Evolutionary conservation across 2,329 filamentous ascomycete genomes (phyloP).

Genomic region (Colletotrichum paranaense): DNA sequence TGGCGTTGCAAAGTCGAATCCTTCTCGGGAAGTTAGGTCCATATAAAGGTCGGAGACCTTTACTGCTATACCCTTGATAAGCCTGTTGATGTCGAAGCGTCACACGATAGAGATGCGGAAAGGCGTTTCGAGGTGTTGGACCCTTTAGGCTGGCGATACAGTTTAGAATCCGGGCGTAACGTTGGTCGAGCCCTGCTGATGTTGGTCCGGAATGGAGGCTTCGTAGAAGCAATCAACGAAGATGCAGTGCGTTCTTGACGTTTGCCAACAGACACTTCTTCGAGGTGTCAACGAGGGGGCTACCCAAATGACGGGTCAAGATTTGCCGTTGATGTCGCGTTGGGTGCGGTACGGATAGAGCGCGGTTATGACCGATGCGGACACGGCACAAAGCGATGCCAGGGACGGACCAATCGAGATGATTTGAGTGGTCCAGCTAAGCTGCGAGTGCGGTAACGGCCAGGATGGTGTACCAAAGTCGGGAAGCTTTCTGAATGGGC

Average conservation of each 20-base stretch:
- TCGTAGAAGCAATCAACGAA: background rate
- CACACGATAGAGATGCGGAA: background rate
- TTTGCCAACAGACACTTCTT: background rate
- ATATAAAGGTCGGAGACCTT: background rate
- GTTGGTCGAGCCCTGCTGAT: background rate
- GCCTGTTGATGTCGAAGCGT: background rate
- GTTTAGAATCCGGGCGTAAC: background rate
- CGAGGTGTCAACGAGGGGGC: constrained; percentile 9
- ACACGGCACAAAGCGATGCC: constrained; percentile 27
- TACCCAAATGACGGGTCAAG: constrained; percentile 1
- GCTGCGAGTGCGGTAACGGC: constrained; percentile 32
- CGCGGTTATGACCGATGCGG: constrained; percentile 22
- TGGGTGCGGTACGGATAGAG: constrained; percentile 3
- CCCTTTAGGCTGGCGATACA: background rate
- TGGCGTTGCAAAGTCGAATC: constrained; percentile 42
- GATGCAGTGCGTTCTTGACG: background rate
- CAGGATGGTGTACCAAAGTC: constrained; percentile 30
- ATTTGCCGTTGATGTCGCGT: constrained; percentile 6
- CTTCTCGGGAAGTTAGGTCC: constrained; percentile 39
- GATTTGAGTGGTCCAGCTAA: constrained; percentile 7
- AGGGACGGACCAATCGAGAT: constrained; percentile 34
- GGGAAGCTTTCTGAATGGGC: constrained; percentile 28
- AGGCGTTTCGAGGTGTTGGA: background rate
- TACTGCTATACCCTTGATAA: background rate
- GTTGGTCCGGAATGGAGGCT: background rate